phyloP scores from a whole-genome alignment of 768 basidiomycete genomes.

The Fibroporia radiculosa region DNA sequence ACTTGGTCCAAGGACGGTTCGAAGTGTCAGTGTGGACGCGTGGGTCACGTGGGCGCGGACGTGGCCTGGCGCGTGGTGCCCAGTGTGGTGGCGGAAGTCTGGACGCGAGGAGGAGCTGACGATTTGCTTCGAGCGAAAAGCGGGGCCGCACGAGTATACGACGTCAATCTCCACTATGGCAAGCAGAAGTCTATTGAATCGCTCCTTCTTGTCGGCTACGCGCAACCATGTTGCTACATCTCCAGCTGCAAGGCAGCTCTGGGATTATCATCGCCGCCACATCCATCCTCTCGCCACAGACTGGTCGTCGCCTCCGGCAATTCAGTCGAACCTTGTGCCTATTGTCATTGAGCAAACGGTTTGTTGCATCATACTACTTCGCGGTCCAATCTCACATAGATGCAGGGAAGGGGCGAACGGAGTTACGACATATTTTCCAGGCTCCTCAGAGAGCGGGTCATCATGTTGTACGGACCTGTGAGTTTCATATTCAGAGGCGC shows the following conservation, averaged over 20 bases:
- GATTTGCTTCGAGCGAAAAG: no score
- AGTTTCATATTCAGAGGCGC: conserved; percentile 26
- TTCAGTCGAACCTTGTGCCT: conserved; percentile 64
- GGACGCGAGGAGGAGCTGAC: no score
- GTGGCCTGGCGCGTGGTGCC: no score
- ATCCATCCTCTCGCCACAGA: conserved; percentile 47
- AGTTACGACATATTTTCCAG: conserved; percentile 97
- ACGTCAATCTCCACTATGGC: no score
- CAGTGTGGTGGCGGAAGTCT: no score
- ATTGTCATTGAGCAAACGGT: conserved; percentile 94
- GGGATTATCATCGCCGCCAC: conserved; percentile 21
- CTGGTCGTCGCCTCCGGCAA: conserved; percentile 31
- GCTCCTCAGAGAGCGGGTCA: conserved; percentile 85
- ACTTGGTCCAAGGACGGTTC: not conserved
- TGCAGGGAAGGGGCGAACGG: conserved; percentile 77
- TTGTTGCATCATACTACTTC: not conserved
- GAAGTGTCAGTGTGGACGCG: no score
- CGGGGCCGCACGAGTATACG: no score
- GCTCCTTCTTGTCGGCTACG: not conserved
- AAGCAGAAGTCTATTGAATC: not conserved
- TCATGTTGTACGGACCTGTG: conserved; percentile 92
- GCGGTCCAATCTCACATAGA: no score
- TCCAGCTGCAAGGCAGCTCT: no score
- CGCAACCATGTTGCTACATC: no score
- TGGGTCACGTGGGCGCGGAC: conserved; percentile 21